These are phyloP conservation scores for Patellifolia procumbens DNA, from an alignment of 179 eudicot genomes.

Conservation along the genomic window DNA sequence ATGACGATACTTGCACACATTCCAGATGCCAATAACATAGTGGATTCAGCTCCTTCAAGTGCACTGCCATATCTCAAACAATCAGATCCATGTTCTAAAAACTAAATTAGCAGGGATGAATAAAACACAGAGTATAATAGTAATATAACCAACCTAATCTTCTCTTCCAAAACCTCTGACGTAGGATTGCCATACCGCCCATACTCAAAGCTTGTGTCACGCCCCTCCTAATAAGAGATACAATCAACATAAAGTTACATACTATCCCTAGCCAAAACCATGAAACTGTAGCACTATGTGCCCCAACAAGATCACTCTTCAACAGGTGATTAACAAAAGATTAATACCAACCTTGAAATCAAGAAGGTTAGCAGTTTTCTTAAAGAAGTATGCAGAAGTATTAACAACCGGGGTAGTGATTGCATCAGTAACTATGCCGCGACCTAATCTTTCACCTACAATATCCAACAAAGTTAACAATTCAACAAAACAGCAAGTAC, in stretches of 20 bases:
- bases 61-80: slow-evolving; percentile 52
- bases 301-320: slow-evolving; percentile 7
- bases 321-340: not conserved
- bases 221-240: slow-evolving; percentile 60
- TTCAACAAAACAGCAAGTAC: slow-evolving; percentile 5
- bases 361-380: slow-evolving; percentile 79
- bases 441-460: slow-evolving; percentile 57
- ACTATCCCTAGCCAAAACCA: not conserved
- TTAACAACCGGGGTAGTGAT: slow-evolving; percentile 90
- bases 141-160: slow-evolving; percentile 59
- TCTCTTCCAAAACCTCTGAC: slow-evolving; percentile 66
- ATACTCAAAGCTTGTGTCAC: slow-evolving; percentile 82
- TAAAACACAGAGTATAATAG: not conserved
- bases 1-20: slow-evolving; percentile 93
- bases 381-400: slow-evolving; percentile 92
- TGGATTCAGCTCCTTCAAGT: slow-evolving; percentile 99
- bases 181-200: slow-evolving; percentile 95
- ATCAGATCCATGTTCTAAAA: slow-evolving; percentile 6
- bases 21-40: slow-evolving; percentile 85
- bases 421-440: slow-evolving; percentile 83
- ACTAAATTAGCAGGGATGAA: slow-evolving; percentile 1
- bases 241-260: not conserved
- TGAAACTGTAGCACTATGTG: not conserved
- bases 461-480: not conserved
- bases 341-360: slow-evolving; percentile 92